A percentile compares a stretch with the other conserved stretches of the same genome.
phyloP scores from a whole-genome alignment of 2,329 filamentous ascomycete species.

The Colletotrichum lentis region DNA sequence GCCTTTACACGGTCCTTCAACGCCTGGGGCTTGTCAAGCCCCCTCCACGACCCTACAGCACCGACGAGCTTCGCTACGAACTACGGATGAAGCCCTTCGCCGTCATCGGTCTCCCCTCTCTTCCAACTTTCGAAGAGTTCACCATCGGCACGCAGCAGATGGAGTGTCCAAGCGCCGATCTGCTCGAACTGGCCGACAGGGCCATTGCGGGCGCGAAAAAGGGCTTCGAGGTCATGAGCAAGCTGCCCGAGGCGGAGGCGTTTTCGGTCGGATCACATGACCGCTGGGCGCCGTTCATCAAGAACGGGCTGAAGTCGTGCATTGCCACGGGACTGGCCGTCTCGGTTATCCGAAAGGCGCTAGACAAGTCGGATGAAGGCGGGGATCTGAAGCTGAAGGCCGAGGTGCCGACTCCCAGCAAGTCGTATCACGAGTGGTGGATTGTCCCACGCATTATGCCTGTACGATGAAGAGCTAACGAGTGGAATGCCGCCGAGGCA shows the following conservation, averaged over 20 bases:
- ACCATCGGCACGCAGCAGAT: constrained; percentile 52
- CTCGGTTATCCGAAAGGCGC: constrained; percentile 64
- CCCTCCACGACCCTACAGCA: constrained; percentile 70
- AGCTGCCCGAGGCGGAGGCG: constrained; percentile 59
- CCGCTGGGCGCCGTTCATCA: constrained; percentile 68
- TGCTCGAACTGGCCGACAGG: constrained; percentile 57
- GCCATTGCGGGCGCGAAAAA: constrained; percentile 60
- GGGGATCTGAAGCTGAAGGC: constrained; percentile 54
- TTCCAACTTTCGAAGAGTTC: constrained; percentile 72
- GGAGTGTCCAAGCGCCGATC: constrained; percentile 48
- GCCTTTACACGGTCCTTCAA: constrained; percentile 72
- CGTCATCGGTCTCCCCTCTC: constrained; percentile 70
- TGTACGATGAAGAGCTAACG: constrained; percentile 17
- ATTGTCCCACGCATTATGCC: constrained; percentile 62
- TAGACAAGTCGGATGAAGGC: constrained; percentile 49
- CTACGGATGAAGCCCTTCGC: constrained; percentile 88
- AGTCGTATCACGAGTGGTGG: constrained; percentile 72
- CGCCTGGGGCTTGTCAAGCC: constrained; percentile 64
- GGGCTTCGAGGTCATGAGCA: constrained; percentile 65
- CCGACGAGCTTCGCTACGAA: constrained; percentile 75
- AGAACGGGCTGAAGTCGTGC: constrained; percentile 71
- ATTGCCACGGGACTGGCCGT: constrained; percentile 75
- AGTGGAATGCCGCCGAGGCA: background rate
- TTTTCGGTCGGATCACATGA: constrained; percentile 66
- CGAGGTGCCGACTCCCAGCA: constrained; percentile 61